phyloP scores from a whole-genome alignment of 2,329 filamentous ascomycete species.

The Plenodomus lindquistii region DNA sequence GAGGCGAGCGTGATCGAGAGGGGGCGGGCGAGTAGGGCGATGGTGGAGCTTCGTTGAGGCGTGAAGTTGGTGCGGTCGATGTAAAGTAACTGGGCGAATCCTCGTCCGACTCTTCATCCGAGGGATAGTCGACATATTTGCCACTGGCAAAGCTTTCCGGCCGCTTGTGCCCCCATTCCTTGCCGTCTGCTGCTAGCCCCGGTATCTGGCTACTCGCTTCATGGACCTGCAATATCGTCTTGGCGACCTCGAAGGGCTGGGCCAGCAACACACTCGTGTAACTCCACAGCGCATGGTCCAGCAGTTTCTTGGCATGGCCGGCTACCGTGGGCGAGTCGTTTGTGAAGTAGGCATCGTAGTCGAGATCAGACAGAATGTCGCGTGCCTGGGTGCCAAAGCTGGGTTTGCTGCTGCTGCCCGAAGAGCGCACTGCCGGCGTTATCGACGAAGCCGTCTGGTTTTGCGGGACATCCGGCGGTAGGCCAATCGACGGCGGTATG shows the following conservation, averaged over 20 bases:
- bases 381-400: slow-evolving; percentile 69
- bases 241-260: slow-evolving; percentile 96
- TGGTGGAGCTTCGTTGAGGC: slow-evolving; percentile 38
- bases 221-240: slow-evolving; percentile 84
- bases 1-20: slow-evolving; percentile 43
- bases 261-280: slow-evolving; percentile 87
- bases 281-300: slow-evolving; percentile 88
- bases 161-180: slow-evolving; percentile 24
- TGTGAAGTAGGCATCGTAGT: slow-evolving; percentile 85
- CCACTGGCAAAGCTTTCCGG: slow-evolving; percentile 39
- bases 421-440: slow-evolving; percentile 40
- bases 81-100: slow-evolving; percentile 77
- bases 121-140: slow-evolving; percentile 47
- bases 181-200: slow-evolving; percentile 19
- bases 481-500: slow-evolving; percentile 69
- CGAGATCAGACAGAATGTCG: slow-evolving; percentile 85
- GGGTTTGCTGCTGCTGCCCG: slow-evolving; percentile 49
- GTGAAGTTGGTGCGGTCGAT: slow-evolving; percentile 60
- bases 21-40: slow-evolving; percentile 35
- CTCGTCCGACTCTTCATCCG: slow-evolving; percentile 77
- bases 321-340: slow-evolving; percentile 72
- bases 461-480: slow-evolving; percentile 53
- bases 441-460: slow-evolving; percentile 29
- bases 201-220: slow-evolving; percentile 48
- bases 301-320: slow-evolving; percentile 72